Conservation (phyloP, 2,329 filamentous ascomycete species). For the Pseudogymnoascus sp. region DNA sequence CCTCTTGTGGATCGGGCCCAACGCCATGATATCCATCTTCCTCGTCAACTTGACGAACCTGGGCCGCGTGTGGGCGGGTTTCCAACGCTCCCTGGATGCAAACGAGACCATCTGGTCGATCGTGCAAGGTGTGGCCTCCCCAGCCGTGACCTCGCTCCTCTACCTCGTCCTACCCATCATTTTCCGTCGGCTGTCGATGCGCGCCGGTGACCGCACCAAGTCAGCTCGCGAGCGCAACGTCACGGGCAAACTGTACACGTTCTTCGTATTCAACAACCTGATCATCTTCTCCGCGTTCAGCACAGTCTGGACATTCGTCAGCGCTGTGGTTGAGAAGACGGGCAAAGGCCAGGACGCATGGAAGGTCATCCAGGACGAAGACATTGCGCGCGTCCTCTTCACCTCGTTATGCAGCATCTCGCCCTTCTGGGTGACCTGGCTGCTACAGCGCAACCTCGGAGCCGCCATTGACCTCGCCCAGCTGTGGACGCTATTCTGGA, state of each 20-base stretch:
- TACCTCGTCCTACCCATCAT: constrained; percentile 85
- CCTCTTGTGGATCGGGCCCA: constrained; percentile 79
- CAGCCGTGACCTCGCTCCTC: constrained; percentile 76
- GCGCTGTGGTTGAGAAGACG: constrained; percentile 53
- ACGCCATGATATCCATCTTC: constrained; percentile 91
- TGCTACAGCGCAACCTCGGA: constrained; percentile 86
- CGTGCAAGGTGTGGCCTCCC: constrained; percentile 85
- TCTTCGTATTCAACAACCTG: constrained; percentile 97
- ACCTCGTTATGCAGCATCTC: constrained; percentile 73
- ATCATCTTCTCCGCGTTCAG: constrained; percentile 91
- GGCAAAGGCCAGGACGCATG: constrained; percentile 53
- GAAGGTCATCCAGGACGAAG: constrained; percentile 56
- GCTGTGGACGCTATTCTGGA: constrained; percentile 72
- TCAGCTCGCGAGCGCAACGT: constrained; percentile 89
- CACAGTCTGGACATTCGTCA: constrained; percentile 66
- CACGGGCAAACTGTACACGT: constrained; percentile 79
- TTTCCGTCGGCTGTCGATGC: constrained; percentile 78
- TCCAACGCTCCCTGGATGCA: constrained; percentile 53
- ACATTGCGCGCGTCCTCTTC: constrained; percentile 59
- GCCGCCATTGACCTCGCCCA: constrained; percentile 92
- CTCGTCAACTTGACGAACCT: constrained; percentile 78
- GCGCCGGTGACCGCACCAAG: constrained; percentile 83
- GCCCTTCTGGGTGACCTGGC: constrained; percentile 88
- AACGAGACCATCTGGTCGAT: constrained; percentile 70
- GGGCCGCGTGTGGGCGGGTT: constrained; percentile 69